A percentile compares a stretch with the other conserved stretches of the same genome.
phyloP scores from a whole-genome alignment of 768 basidiomycete genomes.

The Podaxis carcinomalis region DNA sequence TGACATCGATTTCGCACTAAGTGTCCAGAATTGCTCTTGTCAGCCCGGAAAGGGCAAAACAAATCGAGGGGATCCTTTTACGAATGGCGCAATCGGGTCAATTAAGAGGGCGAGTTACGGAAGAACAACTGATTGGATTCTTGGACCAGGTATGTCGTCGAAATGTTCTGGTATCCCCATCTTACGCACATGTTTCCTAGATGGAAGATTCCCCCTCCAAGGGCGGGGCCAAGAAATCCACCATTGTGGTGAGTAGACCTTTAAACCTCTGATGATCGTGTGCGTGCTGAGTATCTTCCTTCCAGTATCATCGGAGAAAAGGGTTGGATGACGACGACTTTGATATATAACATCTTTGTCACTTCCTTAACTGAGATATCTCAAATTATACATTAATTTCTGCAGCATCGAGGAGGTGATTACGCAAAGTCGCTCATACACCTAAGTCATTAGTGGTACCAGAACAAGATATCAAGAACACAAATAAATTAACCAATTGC shows the following conservation, averaged over 20 bases:
- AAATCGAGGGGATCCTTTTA: slow-evolving; percentile 74
- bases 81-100: slow-evolving; percentile 86
- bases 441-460: neutral
- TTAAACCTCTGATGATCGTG: neutral
- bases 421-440: neutral
- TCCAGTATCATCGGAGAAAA: slow-evolving; percentile 60
- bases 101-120: slow-evolving; percentile 69
- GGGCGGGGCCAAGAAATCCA: slow-evolving; percentile 50
- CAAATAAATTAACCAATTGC: neutral
- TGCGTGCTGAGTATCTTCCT: neutral
- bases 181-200: slow-evolving; percentile 4
- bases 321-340: slow-evolving; percentile 68
- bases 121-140: slow-evolving; percentile 78
- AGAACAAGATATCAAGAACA: neutral
- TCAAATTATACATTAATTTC: neutral
- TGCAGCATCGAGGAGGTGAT: no score
- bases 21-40: slow-evolving; percentile 88
- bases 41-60: slow-evolving; percentile 72
- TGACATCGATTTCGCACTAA: slow-evolving; percentile 24
- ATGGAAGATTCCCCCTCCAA: slow-evolving; percentile 44
- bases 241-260: slow-evolving; percentile 45
- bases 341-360: slow-evolving; percentile 35
- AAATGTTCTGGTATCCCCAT: neutral
- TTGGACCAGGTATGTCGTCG: slow-evolving; percentile 69
- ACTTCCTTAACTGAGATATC: neutral